Evolutionary conservation across 1,284 basidiomycete genomes (phyloP), one percentile per base, ranked within the genome.

Genomic region (Omphalotus olearius): DNA sequence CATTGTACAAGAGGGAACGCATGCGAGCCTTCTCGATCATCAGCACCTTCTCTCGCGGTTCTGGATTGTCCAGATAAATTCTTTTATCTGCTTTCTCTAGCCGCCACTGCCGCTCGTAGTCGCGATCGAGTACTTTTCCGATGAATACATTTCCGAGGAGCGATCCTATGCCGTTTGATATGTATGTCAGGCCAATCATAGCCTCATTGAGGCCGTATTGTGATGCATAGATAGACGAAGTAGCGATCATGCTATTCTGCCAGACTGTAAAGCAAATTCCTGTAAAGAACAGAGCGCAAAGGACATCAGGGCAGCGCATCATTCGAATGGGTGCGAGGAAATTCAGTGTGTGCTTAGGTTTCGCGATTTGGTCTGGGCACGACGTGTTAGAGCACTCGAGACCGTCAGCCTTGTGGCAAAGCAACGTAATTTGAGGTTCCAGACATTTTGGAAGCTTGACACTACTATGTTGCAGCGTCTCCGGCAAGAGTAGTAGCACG

Each of bases 211-310:
- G 40, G n/a, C 30, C 18, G 25, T 53, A 53, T 10, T 38, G 18
- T 5, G 5, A 17, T 1, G 51, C 26, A 33, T 53, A 53, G 25
- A 43, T 36, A 3, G 45, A 33, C 2, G 51, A 48, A 4, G 51
- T 48, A 1, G 51, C 45, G 14, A 53, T 40, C 45, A 53, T 53
- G 9, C 30, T 53, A 18, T 42, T 33, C 25, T 47, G 46, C 51
- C 51, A 53, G 25, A 48, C 51, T 10, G 41, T 33, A n/a, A 47
- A 53, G 33, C 33, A 47, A 3, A 53, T 25, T 2, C 45, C 51
- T 10, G 45, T 53, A 18, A 48, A 41, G 5, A 43, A 16, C 5
- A 53, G 30, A 16, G 25, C 13, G 23, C 39, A 47, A 6, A 43
- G 7, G 10, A 48, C 51, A 23, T 53, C 51, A 2, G 40, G 35